A percentile compares a stretch with the other conserved stretches of the same genome.
These are phyloP conservation scores for Stenocarpella maydis DNA, from an alignment of 2,329 filamentous ascomycete species.

Conservation along the genomic window DNA sequence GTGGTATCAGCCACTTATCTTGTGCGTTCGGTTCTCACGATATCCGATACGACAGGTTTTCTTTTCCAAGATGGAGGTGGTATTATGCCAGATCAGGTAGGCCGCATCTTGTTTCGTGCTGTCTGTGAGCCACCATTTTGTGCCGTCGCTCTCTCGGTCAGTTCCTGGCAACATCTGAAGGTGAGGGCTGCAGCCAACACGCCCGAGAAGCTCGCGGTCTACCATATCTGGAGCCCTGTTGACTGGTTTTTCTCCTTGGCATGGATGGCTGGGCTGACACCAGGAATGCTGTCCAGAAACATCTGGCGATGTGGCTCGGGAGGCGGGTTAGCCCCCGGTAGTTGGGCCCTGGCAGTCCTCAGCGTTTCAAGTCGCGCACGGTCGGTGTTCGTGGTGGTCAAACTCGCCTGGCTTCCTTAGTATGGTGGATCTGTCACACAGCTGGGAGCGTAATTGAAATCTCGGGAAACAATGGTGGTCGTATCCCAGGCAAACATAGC, in stretches of 20 bases:
- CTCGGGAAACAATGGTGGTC: constrained; percentile 14
- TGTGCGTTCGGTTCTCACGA: constrained; percentile 10
- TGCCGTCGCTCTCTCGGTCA: constrained; percentile 11
- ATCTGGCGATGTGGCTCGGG: constrained; percentile 10
- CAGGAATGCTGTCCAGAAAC: constrained; percentile 7
- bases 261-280: constrained; percentile 14
- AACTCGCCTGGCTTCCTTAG: constrained; percentile 21
- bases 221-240: constrained; percentile 7
- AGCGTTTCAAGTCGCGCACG: constrained; percentile 23
- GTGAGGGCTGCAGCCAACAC: neutral
- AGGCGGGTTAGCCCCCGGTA: constrained; percentile 17
- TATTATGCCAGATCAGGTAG: constrained; percentile 11
- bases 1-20: constrained; percentile 13
- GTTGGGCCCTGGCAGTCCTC: constrained; percentile 24
- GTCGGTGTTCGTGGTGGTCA: constrained; percentile 22
- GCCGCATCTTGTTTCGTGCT: constrained; percentile 14
- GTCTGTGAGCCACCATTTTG: neutral
- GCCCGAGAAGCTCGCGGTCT: neutral
- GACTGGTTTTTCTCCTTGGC: constrained; percentile 9
- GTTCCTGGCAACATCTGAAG: neutral
- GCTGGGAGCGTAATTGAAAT: constrained; percentile 22
- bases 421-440: constrained; percentile 23
- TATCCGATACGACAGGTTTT: constrained; percentile 11
- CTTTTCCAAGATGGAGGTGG: constrained; percentile 4
- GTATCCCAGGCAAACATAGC: constrained; percentile 7